A percentile compares a stretch with the other conserved stretches of the same genome.
phyloP scores from a whole-genome alignment of 768 basidiomycete genomes.

The Roridomyces roridus region DNA sequence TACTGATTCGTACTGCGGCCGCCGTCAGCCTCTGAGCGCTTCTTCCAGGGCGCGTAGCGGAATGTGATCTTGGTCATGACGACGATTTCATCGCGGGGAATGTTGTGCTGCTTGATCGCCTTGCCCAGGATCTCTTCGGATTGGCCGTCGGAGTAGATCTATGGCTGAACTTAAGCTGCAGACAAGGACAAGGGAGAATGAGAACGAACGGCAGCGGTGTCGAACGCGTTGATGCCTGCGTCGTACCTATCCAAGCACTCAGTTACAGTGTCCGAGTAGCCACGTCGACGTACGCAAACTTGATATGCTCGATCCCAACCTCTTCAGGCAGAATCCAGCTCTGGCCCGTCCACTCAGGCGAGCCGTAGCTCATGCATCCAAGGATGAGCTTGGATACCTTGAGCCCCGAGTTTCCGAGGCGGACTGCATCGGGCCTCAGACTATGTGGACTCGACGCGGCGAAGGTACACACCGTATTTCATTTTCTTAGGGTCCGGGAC shows the following conservation, averaged over 20 bases:
- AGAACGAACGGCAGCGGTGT: conserved; percentile 53
- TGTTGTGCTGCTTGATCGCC: conserved; percentile 32
- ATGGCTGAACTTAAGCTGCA: not conserved
- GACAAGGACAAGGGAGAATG: not conserved
- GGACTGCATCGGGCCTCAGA: not conserved
- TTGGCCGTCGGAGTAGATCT: conserved; percentile 70
- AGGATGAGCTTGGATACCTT: conserved; percentile 27
- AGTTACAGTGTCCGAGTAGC: not conserved
- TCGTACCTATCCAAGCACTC: conserved; percentile 42
- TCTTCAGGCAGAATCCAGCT: conserved; percentile 43
- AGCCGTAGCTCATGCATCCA: conserved; percentile 32
- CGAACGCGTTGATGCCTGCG: conserved; percentile 66
- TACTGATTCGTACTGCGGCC: conserved; percentile 55
- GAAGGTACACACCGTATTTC: too few relatives aligned
- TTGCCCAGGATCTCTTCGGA: conserved; percentile 70
- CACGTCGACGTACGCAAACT: conserved; percentile 15
- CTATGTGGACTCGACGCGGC: too few relatives aligned
- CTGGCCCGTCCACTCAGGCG: conserved; percentile 32
- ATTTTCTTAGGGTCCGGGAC: too few relatives aligned
- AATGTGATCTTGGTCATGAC: conserved; percentile 73
- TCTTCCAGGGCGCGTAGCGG: conserved; percentile 21
- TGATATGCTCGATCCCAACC: conserved; percentile 43
- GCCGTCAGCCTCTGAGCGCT: conserved; percentile 19
- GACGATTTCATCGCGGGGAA: conserved; percentile 77
- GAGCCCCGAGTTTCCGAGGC: conserved; percentile 7